These are phyloP conservation scores for Strobilomyces dryophilus DNA, from an alignment of 768 basidiomycete species.

Conservation along the genomic window DNA sequence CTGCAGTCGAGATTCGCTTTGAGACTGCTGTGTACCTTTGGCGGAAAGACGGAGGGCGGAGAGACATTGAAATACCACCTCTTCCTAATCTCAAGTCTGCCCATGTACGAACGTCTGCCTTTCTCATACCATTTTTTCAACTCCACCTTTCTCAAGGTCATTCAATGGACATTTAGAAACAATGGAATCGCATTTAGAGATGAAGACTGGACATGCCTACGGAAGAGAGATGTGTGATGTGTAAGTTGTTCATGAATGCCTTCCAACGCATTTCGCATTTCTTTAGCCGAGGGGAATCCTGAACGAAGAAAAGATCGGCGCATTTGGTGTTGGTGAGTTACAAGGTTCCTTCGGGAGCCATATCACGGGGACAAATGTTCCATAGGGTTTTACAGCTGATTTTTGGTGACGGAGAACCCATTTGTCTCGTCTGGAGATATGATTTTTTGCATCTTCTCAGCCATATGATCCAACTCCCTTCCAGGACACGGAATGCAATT, in stretches of 20 bases:
- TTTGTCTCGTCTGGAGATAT: background rate
- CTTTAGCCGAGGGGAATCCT: slow-evolving; percentile 83
- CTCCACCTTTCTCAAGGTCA: slow-evolving; percentile 44
- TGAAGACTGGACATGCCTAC: slow-evolving; percentile 85
- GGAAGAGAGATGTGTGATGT: slow-evolving; percentile 69
- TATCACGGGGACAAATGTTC: background rate
- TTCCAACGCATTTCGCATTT: background rate
- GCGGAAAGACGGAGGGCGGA: slow-evolving; percentile 11
- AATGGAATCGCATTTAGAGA: slow-evolving; percentile 76
- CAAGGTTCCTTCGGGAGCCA: background rate
- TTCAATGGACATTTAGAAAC: slow-evolving; percentile 82
- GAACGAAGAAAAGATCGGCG: slow-evolving; percentile 94
- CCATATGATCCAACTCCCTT: background rate
- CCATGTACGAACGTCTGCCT: slow-evolving; percentile 30
- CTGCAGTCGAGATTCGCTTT: slow-evolving; percentile 72
- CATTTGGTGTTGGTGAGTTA: slow-evolving; percentile 74
- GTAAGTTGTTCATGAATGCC: background rate
- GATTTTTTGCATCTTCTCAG: slow-evolving; percentile 18
- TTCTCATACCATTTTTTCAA: background rate
- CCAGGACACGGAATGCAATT: slow-evolving; percentile 1
- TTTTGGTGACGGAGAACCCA: slow-evolving; percentile 53
- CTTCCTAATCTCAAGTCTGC: slow-evolving; percentile 64
- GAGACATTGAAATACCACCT: slow-evolving; percentile 6
- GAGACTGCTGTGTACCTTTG: slow-evolving; percentile 55
- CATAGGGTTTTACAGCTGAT: slow-evolving; percentile 69